phyloP scores from a whole-genome alignment of 345 rosid genomes.

The Salix arbutifolia region DNA sequence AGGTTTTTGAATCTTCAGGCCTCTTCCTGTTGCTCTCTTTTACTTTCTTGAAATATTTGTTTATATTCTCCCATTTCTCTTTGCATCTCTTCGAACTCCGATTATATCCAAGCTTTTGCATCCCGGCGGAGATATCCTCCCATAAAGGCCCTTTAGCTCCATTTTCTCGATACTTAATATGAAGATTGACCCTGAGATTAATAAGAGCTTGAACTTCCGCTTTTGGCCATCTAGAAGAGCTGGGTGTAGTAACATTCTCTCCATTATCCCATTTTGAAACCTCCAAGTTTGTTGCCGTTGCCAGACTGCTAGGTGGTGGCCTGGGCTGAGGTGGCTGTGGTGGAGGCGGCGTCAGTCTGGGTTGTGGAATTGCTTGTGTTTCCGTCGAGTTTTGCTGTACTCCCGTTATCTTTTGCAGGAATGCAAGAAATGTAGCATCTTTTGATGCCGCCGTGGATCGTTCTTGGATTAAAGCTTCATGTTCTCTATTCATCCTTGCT shows the following conservation, averaged over 20 bases:
- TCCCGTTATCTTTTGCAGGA: slow-evolving; percentile 68
- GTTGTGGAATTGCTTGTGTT: not conserved
- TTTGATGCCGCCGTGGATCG: slow-evolving; percentile 66
- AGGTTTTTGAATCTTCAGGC: slow-evolving; percentile 72
- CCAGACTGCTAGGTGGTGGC: not conserved
- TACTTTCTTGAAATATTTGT: slow-evolving; percentile 90
- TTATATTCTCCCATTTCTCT: slow-evolving; percentile 97
- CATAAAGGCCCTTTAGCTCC: slow-evolving; percentile 78
- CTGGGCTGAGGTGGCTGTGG: not conserved
- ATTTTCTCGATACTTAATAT: slow-evolving; percentile 51
- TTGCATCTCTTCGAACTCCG: slow-evolving; percentile 82
- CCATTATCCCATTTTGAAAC: slow-evolving; percentile 9
- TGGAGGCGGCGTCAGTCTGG: not conserved
- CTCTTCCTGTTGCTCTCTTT: slow-evolving; percentile 73
- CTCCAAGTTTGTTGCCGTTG: not conserved
- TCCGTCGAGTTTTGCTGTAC: slow-evolving; percentile 26
- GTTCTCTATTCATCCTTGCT: slow-evolving; percentile 55
- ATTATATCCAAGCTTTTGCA: slow-evolving; percentile 64
- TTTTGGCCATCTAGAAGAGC: slow-evolving; percentile 86
- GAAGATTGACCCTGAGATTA: slow-evolving; percentile 52
- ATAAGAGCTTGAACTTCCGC: slow-evolving; percentile 74
- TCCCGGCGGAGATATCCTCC: slow-evolving; percentile 75
- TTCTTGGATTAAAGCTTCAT: slow-evolving; percentile 59
- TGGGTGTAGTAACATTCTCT: slow-evolving; percentile 28
- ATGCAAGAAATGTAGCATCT: slow-evolving; percentile 69